Conservation (phyloP, 2,329 filamentous ascomycete genomes). For the Ceratocystis papillata region DNA sequence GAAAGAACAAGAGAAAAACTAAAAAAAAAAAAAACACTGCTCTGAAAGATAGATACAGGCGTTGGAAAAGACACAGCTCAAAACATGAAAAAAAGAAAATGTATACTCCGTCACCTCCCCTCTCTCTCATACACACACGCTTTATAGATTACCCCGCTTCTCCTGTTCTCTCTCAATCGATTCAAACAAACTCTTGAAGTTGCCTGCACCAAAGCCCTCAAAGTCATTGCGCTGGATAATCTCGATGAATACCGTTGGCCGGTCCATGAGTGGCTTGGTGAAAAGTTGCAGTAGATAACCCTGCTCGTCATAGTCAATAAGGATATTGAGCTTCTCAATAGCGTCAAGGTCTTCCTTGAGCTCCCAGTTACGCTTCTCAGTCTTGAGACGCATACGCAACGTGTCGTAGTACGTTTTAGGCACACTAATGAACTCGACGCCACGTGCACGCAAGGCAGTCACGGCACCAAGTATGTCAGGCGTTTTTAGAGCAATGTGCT, state of each 20-base stretch:
- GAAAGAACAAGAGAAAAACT: not conserved
- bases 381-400: constrained; percentile 62
- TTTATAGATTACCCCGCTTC: constrained; percentile 66
- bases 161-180: constrained; percentile 91
- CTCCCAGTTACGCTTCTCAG: constrained; percentile 47
- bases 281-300: constrained; percentile 73
- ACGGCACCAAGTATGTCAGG: constrained; percentile 69
- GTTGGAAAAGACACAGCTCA: not conserved
- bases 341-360: constrained; percentile 71
- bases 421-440: constrained; percentile 86
- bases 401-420: constrained; percentile 75
- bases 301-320: constrained; percentile 90
- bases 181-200: constrained; percentile 92
- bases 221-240: constrained; percentile 91
- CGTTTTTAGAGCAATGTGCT: constrained; percentile 85
- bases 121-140: not conserved
- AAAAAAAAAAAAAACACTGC: not conserved
- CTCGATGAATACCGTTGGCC: constrained; percentile 90
- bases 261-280: constrained; percentile 83
- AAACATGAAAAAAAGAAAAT: not conserved
- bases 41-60: not conserved
- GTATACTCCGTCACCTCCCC: not conserved
- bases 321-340: constrained; percentile 66
- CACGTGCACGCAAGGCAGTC: constrained; percentile 65
- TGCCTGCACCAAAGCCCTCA: constrained; percentile 84